A percentile compares a stretch with the other conserved stretches of the same genome.
These are phyloP conservation scores for Mucor circinelloides DNA, from an alignment of 371 early-diverging fungal genomes.

Conservation along the genomic window DNA sequence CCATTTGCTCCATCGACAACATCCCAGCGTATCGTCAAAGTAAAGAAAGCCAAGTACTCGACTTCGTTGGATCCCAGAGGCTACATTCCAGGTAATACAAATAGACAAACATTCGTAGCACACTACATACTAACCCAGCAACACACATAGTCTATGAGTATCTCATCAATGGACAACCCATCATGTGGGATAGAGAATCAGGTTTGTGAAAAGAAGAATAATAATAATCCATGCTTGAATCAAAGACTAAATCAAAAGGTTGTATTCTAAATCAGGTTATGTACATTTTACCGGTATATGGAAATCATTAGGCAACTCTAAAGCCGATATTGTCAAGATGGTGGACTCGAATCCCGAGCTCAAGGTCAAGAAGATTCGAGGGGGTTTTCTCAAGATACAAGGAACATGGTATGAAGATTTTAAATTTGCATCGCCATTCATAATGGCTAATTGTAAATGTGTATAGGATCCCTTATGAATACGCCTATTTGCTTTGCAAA, in stretches of 20 bases:
- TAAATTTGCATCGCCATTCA: slow-evolving; percentile 23
- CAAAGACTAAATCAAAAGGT: slow-evolving; percentile 58
- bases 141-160: slow-evolving; percentile 69
- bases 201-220: slow-evolving; percentile 52
- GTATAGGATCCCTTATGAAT: slow-evolving; percentile 61
- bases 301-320: slow-evolving; percentile 71
- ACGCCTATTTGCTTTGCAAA: slow-evolving; percentile 59
- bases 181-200: slow-evolving; percentile 77
- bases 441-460: slow-evolving; percentile 6
- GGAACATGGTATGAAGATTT: slow-evolving; percentile 65
- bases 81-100: slow-evolving; percentile 63
- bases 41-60: slow-evolving; percentile 46
- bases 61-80: slow-evolving; percentile 70
- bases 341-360: slow-evolving; percentile 68
- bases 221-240: slow-evolving; percentile 57
- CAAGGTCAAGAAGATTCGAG: slow-evolving; percentile 68
- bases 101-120: slow-evolving; percentile 7
- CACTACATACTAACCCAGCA: not conserved
- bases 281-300: slow-evolving; percentile 78
- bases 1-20: slow-evolving; percentile 25
- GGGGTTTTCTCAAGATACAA: slow-evolving; percentile 73
- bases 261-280: slow-evolving; percentile 41
- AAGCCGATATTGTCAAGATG: slow-evolving; percentile 70
- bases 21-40: slow-evolving; percentile 25
- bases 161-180: slow-evolving; percentile 59